phyloP scores from a whole-genome alignment of 2,329 filamentous ascomycete species.

The Fusarium lateritium region DNA sequence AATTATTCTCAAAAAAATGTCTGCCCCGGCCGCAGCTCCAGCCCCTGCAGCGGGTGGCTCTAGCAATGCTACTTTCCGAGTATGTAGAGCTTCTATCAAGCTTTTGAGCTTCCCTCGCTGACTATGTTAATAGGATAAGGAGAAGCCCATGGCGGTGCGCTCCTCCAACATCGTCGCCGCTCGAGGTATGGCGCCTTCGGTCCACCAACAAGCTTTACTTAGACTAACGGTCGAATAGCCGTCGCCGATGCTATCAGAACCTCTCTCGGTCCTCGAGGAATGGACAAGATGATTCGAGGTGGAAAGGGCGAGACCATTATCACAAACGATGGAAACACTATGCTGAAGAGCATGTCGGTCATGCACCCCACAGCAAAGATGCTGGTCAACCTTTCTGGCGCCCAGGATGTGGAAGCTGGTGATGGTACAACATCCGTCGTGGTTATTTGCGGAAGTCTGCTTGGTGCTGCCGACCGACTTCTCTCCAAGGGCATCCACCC shows the following conservation, averaged over 20 bases:
- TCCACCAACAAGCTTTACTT: slow-evolving; percentile 6
- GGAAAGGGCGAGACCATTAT: slow-evolving; percentile 98
- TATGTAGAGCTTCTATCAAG: slow-evolving; percentile 57
- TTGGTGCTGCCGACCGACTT: slow-evolving; percentile 93
- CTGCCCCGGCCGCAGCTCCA: slow-evolving; percentile 57
- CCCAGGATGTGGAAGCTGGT: slow-evolving; percentile 98
- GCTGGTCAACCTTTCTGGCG: slow-evolving; percentile 96
- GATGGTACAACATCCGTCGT: slow-evolving; percentile 99
- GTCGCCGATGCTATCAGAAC: slow-evolving; percentile 98
- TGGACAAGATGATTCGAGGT: slow-evolving; percentile 99
- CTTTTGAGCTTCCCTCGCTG: slow-evolving; percentile 58
- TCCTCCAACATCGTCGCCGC: slow-evolving; percentile 97
- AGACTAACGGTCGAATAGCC: slow-evolving; percentile 66
- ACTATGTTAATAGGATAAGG: slow-evolving; percentile 77
- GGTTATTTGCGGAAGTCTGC: slow-evolving; percentile 94
- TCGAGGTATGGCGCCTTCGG: slow-evolving; percentile 74
- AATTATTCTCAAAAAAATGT: slow-evolving; percentile 56
- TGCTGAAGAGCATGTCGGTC: slow-evolving; percentile 98
- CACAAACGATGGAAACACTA: slow-evolving; percentile 99
- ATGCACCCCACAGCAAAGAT: slow-evolving; percentile 99
- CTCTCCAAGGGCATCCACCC: slow-evolving; percentile 96
- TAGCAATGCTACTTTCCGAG: slow-evolving; percentile 71
- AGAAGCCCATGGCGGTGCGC: slow-evolving; percentile 98
- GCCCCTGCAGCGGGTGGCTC: slow-evolving; percentile 55
- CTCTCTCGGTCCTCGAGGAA: slow-evolving; percentile 94